These are phyloP conservation scores for Penicilliopsis zonata DNA, from an alignment of 495 filamentous ascomycete species.

Conservation along the genomic window DNA sequence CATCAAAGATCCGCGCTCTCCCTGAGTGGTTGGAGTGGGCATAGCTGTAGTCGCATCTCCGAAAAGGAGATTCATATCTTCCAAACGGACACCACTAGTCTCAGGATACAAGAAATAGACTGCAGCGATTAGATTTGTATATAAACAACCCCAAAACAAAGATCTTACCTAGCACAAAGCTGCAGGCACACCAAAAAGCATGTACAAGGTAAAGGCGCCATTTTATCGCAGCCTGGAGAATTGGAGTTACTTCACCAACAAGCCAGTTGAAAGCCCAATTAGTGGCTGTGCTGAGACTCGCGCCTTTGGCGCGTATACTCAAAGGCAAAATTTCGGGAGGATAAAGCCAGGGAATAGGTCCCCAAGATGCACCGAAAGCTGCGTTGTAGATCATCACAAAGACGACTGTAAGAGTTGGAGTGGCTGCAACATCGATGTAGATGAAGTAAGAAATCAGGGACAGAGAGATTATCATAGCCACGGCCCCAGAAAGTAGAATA, in stretches of 20 bases:
- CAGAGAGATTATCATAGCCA: conserved; percentile 86
- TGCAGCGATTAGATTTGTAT: conserved; percentile 25
- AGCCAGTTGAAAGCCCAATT: conserved; percentile 99
- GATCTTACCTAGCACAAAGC: conserved; percentile 86
- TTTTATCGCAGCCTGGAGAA: conserved; percentile 78
- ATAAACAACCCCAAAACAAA: conserved; percentile 2
- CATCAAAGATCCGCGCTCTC: conserved; percentile 66
- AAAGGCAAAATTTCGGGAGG: conserved; percentile 94
- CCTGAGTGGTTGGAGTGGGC: conserved; percentile 56
- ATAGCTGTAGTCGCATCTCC: conserved; percentile 77
- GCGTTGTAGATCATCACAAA: conserved; percentile 99
- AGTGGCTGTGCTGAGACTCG: conserved; percentile 87
- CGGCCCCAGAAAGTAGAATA: conserved; percentile 81
- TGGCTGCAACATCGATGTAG: conserved; percentile 65
- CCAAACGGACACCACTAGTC: conserved; percentile 84
- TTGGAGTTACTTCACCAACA: conserved; percentile 86
- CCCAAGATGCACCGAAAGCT: conserved; percentile 97
- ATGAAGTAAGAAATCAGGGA: conserved; percentile 93
- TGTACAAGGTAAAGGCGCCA: conserved; percentile 93
- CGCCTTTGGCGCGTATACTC: conserved; percentile 95
- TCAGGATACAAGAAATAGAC: conserved; percentile 97
- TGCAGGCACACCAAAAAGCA: conserved; percentile 92
- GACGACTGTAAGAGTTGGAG: conserved; percentile 74
- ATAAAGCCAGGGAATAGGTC: conserved; percentile 95
- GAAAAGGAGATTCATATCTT: conserved; percentile 90